Percentiles rank a stretch among this genome's conserved stretches.
phyloP scores from a whole-genome alignment of 2,329 filamentous ascomycete species.

The Raffaelea albimanens region DNA sequence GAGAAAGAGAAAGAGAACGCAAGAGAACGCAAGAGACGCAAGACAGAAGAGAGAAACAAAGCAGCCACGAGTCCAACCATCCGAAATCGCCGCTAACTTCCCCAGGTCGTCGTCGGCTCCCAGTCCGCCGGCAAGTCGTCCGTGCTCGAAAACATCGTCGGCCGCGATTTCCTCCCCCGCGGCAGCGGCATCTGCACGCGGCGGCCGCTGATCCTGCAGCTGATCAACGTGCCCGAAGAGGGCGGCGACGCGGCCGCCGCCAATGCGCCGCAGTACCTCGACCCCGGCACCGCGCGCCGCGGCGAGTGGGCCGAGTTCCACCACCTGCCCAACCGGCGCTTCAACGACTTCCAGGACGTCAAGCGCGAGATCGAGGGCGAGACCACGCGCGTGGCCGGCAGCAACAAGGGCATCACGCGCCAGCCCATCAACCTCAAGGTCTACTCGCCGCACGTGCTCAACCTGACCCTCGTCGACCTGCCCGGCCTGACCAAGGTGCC shows the following conservation, averaged over 20 bases:
- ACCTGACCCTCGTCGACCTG: conserved; percentile 90
- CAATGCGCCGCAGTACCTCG: conserved; percentile 49
- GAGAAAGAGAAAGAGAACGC: too few relatives aligned
- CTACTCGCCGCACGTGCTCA: conserved; percentile 96
- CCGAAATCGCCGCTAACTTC: too few relatives aligned
- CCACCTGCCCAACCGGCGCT: conserved; percentile 95
- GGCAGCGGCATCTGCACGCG: conserved; percentile 95
- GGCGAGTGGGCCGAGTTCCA: conserved; percentile 90
- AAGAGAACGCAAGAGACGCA: too few relatives aligned
- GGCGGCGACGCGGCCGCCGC: conserved; percentile 53
- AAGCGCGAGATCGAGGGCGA: conserved; percentile 94
- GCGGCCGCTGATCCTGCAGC: conserved; percentile 87
- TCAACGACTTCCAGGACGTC: conserved; percentile 96
- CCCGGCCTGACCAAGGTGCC: conserved; percentile 76
- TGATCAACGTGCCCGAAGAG: conserved; percentile 90
- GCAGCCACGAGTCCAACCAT: too few relatives aligned
- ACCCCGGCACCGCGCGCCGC: conserved; percentile 58
- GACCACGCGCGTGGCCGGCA: conserved; percentile 92
- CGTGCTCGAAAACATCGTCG: conserved; percentile 97
- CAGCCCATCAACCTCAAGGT: conserved; percentile 96
- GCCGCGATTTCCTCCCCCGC: conserved; percentile 90
- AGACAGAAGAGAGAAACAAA: too few relatives aligned
- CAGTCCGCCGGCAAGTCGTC: conserved; percentile 98
- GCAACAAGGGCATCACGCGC: conserved; percentile 92
- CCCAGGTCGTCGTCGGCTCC: conserved; percentile 90